These are phyloP conservation scores for Brasenia schreberi DNA, from an alignment of 164 flowering plant genomes.

Conservation along the genomic window DNA sequence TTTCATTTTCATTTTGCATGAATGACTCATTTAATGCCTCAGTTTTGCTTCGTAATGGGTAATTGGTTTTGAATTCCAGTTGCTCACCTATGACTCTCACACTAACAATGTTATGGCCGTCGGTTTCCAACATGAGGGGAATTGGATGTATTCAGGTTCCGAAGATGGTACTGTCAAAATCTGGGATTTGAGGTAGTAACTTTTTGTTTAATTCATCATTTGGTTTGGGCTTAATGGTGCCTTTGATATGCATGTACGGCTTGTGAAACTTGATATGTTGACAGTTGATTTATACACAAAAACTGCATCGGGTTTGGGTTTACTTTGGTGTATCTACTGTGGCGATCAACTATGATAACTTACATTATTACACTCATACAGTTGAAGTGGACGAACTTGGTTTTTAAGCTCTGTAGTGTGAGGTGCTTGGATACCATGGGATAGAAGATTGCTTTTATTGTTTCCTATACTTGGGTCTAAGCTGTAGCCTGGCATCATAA, in stretches of 20 bases:
- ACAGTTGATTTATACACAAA: neutral
- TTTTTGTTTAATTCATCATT: neutral
- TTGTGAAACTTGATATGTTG: neutral
- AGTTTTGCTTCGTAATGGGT: neutral
- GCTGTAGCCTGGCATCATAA: too few relatives aligned
- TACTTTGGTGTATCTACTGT: too few relatives aligned
- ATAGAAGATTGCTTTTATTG: too few relatives aligned
- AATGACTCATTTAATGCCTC: neutral
- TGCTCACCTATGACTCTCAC: conserved; percentile 90
- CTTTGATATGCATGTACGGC: neutral
- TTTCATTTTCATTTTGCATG: neutral
- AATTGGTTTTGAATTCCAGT: conserved; percentile 24
- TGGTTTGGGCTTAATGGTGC: neutral
- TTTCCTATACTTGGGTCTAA: too few relatives aligned
- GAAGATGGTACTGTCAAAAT: conserved; percentile 98
- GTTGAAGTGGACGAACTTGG: too few relatives aligned
- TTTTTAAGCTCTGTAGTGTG: too few relatives aligned
- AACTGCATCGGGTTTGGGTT: too few relatives aligned
- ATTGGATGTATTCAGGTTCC: conserved; percentile 99
- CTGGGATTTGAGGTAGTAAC: conserved; percentile 86
- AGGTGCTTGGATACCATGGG: too few relatives aligned
- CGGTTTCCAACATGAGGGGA: conserved; percentile 97
- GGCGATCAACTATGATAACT: too few relatives aligned
- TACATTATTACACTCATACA: too few relatives aligned
- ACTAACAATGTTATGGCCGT: conserved; percentile 96